phyloP scores from a whole-genome alignment of 805 yeast species.

The Yarrowia alimentaria region DNA sequence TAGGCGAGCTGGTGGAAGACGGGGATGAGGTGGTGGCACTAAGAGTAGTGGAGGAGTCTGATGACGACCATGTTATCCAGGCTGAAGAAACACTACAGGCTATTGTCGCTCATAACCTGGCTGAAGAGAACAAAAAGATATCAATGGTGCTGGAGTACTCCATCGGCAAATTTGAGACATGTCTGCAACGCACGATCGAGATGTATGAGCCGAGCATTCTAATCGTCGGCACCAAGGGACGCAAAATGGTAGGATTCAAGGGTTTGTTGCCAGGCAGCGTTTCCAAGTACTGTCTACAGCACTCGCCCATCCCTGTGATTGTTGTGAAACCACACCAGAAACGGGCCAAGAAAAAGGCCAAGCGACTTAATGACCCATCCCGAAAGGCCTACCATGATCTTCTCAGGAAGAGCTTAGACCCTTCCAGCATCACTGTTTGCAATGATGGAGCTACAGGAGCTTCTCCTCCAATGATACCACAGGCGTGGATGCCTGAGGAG shows the following conservation, averaged over 20 bases:
- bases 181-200: slow-evolving; percentile 44
- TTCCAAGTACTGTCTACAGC: slow-evolving; percentile 50
- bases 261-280: slow-evolving; percentile 48
- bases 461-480: no score
- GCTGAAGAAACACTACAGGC: slow-evolving; percentile 42
- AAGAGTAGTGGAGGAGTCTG: slow-evolving; percentile 44
- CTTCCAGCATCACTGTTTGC: no score
- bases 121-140: slow-evolving; percentile 41
- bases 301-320: slow-evolving; percentile 48
- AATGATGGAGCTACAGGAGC: no score
- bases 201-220: slow-evolving; percentile 49
- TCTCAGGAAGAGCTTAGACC: no score
- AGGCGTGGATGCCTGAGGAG: no score
- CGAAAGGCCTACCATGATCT: no score
- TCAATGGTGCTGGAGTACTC: slow-evolving; percentile 47
- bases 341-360: slow-evolving; percentile 38
- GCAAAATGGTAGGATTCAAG: slow-evolving; percentile 44
- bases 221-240: slow-evolving; percentile 49
- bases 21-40: slow-evolving; percentile 50
- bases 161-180: slow-evolving; percentile 46
- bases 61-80: no score
- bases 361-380: no score
- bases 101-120: slow-evolving; percentile 1
- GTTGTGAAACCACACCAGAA: slow-evolving; percentile 46
- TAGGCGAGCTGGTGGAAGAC: slow-evolving; percentile 46